Evolutionary conservation across 495 filamentous ascomycete species (phyloP), one percentile per base, ranked within the genome.

Genomic region (Penicillium herquei): DNA sequence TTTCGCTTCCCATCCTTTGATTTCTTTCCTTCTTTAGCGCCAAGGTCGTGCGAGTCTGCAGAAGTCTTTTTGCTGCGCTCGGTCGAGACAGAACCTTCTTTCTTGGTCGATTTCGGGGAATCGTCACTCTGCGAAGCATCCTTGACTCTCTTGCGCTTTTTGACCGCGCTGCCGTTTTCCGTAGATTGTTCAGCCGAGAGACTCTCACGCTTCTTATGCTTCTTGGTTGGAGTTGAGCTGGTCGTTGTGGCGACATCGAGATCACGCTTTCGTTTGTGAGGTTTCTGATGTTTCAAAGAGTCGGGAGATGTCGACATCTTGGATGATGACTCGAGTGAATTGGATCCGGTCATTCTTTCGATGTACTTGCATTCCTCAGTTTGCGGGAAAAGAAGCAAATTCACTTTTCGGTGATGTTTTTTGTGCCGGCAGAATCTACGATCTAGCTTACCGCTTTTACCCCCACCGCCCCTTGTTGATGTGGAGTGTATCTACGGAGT

Each of bases 241-340:
- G 64, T 57, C 26, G 63, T 53, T 57, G 58, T 61, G 52, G 65
- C 31, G 52, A 37, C 60, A 62, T 74, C 69, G 33, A 55, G 35
- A 17, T 70, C 71, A 63, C 72, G 65, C 67, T 77, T 77, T 41
- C 72, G 64, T 55, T 75, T 77, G 39, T 72, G 65, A 10, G 67
- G 59, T 51, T 68, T 69, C 49, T 72, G 65, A 10, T 67, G 59
- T 51, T 68, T 69, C 49, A 65, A 56, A 2, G 51, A 60, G 32
- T 61, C 62, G 6, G 66, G 61, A 6, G 62, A 64, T 26, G 52
- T 48, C 31, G 61, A 41, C 34, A 54, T 48, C 10, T 57, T 66
- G 33, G 66, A 63, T 31, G 66, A 49, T 13, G 54, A 52, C 39
- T 45, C 66, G 45, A 49, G 42, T 12, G 35, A 51, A 21, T 62